Percentiles rank a stretch among this genome's conserved stretches.
Evolutionary conservation across 441 rosid species (phyloP).

Genomic region (Syzygium syzygioides): DNA sequence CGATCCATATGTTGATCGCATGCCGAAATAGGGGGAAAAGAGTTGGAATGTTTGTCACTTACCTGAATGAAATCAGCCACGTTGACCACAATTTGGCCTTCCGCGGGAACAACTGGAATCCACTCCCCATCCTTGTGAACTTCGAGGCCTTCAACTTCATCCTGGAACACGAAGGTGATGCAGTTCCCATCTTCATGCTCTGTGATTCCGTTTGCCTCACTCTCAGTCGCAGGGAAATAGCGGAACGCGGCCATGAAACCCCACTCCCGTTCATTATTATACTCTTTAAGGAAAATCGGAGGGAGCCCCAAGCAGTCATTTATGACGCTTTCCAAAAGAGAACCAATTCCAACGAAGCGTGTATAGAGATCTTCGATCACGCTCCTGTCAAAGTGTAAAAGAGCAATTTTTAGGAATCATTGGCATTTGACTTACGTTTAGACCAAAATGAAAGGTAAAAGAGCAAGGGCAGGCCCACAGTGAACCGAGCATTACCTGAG

Average conservation of each 20-base stretch:
- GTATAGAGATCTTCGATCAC: conserved; percentile 30
- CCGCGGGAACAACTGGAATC: conserved; percentile 30
- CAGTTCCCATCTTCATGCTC: conserved; percentile 41
- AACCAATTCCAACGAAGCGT: conserved; percentile 17
- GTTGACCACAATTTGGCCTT: conserved; percentile 30
- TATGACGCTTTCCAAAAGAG: conserved; percentile 27
- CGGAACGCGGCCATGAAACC: conserved; percentile 34
- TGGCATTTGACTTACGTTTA: background rate
- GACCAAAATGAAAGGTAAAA: background rate
- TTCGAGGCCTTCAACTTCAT: conserved; percentile 41
- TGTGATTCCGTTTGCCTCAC: conserved; percentile 28
- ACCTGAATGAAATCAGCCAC: conserved; percentile 47
- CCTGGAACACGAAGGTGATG: conserved; percentile 46
- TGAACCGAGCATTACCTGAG: conserved; percentile 22
- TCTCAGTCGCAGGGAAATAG: conserved; percentile 31
- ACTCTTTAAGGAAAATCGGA: conserved; percentile 26
- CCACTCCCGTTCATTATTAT: conserved; percentile 37
- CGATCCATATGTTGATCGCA: background rate
- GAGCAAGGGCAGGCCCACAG: background rate
- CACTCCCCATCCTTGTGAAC: conserved; percentile 33
- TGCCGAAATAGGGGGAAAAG: background rate
- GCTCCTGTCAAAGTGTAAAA: conserved; percentile 14
- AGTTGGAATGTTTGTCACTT: background rate
- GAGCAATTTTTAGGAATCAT: background rate
- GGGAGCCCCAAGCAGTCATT: conserved; percentile 44